Evolutionary conservation across 2,329 filamentous ascomycete species (phyloP).

Genomic region (Aschersonia sp.): DNA sequence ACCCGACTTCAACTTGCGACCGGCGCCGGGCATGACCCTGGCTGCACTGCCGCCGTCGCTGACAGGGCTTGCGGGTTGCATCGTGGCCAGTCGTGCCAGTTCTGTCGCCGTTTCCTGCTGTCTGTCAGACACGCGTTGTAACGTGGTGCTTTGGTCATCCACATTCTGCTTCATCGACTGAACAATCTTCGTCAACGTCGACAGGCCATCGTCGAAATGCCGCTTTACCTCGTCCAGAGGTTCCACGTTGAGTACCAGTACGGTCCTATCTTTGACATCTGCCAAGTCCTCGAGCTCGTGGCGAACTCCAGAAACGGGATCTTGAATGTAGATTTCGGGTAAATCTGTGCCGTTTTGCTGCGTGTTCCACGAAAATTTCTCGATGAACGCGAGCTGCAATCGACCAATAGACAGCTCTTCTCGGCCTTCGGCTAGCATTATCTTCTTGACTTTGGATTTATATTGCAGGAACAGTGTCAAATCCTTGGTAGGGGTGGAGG

Average conservation of each 20-base stretch:
- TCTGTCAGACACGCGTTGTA: conserved; percentile 78
- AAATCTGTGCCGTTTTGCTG: conserved; percentile 85
- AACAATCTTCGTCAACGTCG: conserved; percentile 66
- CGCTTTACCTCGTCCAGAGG: conserved; percentile 89
- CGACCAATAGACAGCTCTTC: conserved; percentile 75
- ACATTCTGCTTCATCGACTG: conserved; percentile 74
- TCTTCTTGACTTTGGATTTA: conserved; percentile 94
- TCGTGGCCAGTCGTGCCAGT: conserved; percentile 47
- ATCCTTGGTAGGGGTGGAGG: conserved; percentile 58
- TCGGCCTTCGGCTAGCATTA: conserved; percentile 71
- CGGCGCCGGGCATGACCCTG: conserved; percentile 16
- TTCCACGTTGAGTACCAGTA: conserved; percentile 90
- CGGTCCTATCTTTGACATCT: conserved; percentile 88
- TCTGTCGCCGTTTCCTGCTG: conserved; percentile 85
- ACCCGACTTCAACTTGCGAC: conserved; percentile 34
- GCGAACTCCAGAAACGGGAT: conserved; percentile 86
- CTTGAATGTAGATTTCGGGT: conserved; percentile 96
- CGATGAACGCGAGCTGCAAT: conserved; percentile 89
- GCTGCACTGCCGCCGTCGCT: conserved; percentile 26
- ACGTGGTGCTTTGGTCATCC: conserved; percentile 64
- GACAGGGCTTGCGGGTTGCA: conserved; percentile 26
- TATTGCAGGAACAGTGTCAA: conserved; percentile 91
- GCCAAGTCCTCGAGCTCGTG: conserved; percentile 88
- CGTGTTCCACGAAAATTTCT: conserved; percentile 98
- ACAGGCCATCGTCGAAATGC: conserved; percentile 86